Conservation (phyloP, 805 yeast species). For the Candida lessepsii region DNA sequence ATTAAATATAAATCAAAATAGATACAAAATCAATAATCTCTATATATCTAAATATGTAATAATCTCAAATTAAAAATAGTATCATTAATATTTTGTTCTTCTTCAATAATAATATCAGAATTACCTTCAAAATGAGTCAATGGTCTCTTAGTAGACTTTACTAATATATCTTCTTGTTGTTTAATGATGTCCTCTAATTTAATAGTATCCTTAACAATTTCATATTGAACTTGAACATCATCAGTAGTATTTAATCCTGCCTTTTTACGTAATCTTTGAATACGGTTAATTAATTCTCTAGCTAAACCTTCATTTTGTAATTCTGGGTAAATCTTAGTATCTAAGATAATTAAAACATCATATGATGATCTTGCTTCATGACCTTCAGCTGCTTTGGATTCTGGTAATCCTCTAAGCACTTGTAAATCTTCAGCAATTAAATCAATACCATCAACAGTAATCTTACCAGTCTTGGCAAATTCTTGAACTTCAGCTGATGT, state of each 20-base stretch:
- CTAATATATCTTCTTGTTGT: constrained; percentile 64
- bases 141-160: constrained; percentile 74
- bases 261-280: constrained; percentile 96
- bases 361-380: constrained; percentile 85
- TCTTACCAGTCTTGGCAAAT: constrained; percentile 68
- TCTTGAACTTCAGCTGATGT: constrained; percentile 79
- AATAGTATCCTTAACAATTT: constrained; percentile 63
- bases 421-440: constrained; percentile 85
- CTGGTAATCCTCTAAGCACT: constrained; percentile 87
- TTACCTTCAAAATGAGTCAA: constrained; percentile 46
- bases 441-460: constrained; percentile 86
- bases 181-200: constrained; percentile 59
- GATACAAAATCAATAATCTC: not conserved
- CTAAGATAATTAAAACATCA: constrained; percentile 87
- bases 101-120: constrained; percentile 69
- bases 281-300: constrained; percentile 94
- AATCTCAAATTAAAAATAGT: constrained; percentile 76
- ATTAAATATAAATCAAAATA: not conserved
- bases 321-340: constrained; percentile 82
- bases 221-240: constrained; percentile 85
- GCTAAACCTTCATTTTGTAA: constrained; percentile 92
- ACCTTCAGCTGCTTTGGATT: constrained; percentile 59
- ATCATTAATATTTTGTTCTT: constrained; percentile 76
- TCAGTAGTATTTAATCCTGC: constrained; percentile 93
- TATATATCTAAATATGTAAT: constrained; percentile 53